A percentile compares a stretch with the other conserved stretches of the same genome.
phyloP scores from a whole-genome alignment of 495 filamentous ascomycete species.

The Acidiella bohemica region DNA sequence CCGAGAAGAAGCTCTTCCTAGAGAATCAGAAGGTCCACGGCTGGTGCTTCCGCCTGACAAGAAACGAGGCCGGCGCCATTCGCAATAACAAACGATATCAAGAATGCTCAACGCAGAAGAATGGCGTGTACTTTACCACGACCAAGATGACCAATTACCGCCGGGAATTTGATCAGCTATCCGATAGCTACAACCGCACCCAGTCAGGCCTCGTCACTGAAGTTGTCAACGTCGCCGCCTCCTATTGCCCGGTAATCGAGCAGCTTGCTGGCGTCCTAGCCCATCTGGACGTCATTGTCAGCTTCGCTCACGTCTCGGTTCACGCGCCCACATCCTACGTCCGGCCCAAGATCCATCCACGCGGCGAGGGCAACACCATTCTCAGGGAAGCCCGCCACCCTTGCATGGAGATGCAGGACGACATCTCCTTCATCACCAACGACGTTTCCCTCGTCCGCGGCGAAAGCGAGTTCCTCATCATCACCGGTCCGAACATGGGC shows the following conservation, averaged over 20 bases:
- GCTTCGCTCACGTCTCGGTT: slow-evolving; percentile 85
- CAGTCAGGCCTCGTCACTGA: slow-evolving; percentile 85
- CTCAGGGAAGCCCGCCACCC: slow-evolving; percentile 90
- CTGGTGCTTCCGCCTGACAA: slow-evolving; percentile 90
- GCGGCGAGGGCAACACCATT: slow-evolving; percentile 79
- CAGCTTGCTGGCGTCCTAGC: slow-evolving; percentile 76
- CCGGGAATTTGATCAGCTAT: slow-evolving; percentile 86
- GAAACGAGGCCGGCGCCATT: slow-evolving; percentile 84
- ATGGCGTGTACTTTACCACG: slow-evolving; percentile 96
- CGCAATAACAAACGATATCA: slow-evolving; percentile 80
- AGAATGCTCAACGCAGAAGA: slow-evolving; percentile 97
- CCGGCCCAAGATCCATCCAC: slow-evolving; percentile 79
- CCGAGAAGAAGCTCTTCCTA: slow-evolving; percentile 95
- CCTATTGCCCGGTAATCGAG: slow-evolving; percentile 89
- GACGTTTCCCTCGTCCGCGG: slow-evolving; percentile 76
- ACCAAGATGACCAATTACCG: slow-evolving; percentile 66
- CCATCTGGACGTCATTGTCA: slow-evolving; percentile 92
- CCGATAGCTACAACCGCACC: slow-evolving; percentile 89
- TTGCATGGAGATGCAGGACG: slow-evolving; percentile 99
- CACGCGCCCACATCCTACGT: slow-evolving; percentile 88
- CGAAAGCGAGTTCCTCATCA: slow-evolving; percentile 82
- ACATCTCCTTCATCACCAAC: slow-evolving; percentile 96
- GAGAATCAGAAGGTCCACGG: slow-evolving; percentile 93
- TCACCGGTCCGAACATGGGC: slow-evolving; percentile 98
- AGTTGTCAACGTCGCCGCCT: slow-evolving; percentile 84